These are phyloP conservation scores for Turritis glabra DNA, from an alignment of 345 rosid species.

Conservation along the genomic window DNA sequence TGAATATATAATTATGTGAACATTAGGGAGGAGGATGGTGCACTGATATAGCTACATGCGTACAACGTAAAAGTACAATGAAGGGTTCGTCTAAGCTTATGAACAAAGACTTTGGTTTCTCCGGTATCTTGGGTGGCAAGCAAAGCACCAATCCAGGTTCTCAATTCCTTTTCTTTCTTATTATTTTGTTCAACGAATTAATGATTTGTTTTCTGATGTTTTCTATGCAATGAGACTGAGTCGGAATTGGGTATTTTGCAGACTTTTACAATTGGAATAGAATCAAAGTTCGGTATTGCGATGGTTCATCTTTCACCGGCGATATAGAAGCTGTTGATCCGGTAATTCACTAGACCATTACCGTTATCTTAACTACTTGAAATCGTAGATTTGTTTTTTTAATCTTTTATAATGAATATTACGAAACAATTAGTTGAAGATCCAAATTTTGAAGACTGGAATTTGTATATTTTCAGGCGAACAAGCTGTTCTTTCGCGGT, in stretches of 20 bases:
- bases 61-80: slow-evolving; percentile 59
- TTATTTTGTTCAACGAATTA: background rate
- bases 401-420: background rate
- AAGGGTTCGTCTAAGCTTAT: slow-evolving; percentile 82
- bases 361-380: too few relatives aligned
- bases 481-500: slow-evolving; percentile 82
- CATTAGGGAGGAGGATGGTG: slow-evolving; percentile 78
- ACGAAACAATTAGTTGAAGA: background rate
- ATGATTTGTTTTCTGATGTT: slow-evolving; percentile 1
- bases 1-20: background rate
- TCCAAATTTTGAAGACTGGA: slow-evolving; percentile 22
- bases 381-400: background rate
- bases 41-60: slow-evolving; percentile 58
- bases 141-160: slow-evolving; percentile 77
- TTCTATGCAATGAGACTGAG: background rate
- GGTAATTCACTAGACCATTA: slow-evolving; percentile 40
- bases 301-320: slow-evolving; percentile 92
- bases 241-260: slow-evolving; percentile 13
- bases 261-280: slow-evolving; percentile 92
- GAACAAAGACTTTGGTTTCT: slow-evolving; percentile 66
- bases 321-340: slow-evolving; percentile 76
- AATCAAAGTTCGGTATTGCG: slow-evolving; percentile 89
- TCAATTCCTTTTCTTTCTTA: background rate
- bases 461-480: slow-evolving; percentile 51
- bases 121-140: slow-evolving; percentile 78